Base-by-base conservation (phyloP, 352 stramenopile genomes). In the Pythium oligandrum region DNA sequence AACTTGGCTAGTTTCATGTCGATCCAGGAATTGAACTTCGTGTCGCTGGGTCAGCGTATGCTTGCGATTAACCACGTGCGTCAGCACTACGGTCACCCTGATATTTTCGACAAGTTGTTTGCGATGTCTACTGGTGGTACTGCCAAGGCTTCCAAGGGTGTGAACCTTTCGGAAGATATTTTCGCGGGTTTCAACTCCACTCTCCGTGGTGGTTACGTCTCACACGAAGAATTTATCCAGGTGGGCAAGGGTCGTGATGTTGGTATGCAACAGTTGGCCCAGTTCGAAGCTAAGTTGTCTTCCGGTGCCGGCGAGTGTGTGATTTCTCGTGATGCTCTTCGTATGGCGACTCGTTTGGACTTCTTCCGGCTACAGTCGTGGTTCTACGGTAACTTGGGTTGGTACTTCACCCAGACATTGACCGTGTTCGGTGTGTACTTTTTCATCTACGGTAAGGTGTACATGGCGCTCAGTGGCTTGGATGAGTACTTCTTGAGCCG, bases 361-460 rank as follows among this genome's bases (percentile, higher is more conserved):
- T 99, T 99, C 61, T 98, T 93, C 75, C 93, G 96, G 58, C 75
- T 99, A n/a, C 74, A 98, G 57, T 98, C 90, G 4, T 98, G 96
- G 81, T 99, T 99, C 69, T 99, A 98, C 68, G 96, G 96, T 63
- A 98, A 98, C 62, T 95, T 99, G 69, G 96, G 96, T 44, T 97
- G 97, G 80, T 99, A 99, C 76, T 97, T 99, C 57, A 97, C 93
- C 5, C 97, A 98, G 64, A 95, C 97, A n/a, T 85, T 99, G 61
- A 99, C 96, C 3, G 91, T 99, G 9, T 77, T 98, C 6, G 97
- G 96, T 50, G 86, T 99, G n/a, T 98, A 98, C 59, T 87, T 98
- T 51, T 97, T 99, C 58, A 97, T 98, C 44, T 99, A 99, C 68
- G 87, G 98, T 58, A 98, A 98, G 77, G 77, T 97, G 39, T 96